Evolutionary conservation across 352 stramenopile species (phyloP).

Genomic region (Elongisporangium prolatum): DNA sequence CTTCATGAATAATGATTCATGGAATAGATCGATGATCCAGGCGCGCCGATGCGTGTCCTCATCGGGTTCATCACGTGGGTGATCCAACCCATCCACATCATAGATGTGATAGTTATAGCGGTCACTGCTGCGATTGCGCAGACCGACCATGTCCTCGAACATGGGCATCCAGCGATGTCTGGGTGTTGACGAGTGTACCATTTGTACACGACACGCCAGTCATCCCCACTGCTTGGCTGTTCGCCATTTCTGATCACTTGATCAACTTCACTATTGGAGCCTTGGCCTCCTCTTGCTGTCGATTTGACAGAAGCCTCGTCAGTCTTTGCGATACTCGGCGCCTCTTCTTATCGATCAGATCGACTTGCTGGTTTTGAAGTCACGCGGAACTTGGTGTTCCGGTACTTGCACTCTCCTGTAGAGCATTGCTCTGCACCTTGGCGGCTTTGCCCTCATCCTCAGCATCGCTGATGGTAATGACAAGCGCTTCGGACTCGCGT

Average conservation of each 20-base stretch:
- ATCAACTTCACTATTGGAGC: too few species aligned
- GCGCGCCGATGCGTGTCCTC: background rate
- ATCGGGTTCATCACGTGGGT: background rate
- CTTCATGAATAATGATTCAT: background rate
- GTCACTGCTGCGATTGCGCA: background rate
- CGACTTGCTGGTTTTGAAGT: background rate
- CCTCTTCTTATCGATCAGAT: background rate
- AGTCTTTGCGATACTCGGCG: background rate
- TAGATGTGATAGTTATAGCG: background rate
- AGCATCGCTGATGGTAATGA: background rate
- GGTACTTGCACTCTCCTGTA: background rate
- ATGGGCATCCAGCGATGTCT: too few species aligned
- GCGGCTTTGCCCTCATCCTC: background rate
- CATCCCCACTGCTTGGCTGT: too few species aligned
- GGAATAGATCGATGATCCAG: background rate
- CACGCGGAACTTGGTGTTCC: background rate
- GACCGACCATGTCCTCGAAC: too few species aligned
- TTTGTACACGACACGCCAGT: too few species aligned
- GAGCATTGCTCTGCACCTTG: background rate
- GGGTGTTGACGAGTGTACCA: too few species aligned
- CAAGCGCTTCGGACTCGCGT: background rate
- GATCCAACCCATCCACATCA: background rate
- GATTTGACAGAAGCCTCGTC: too few species aligned
- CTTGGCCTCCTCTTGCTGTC: too few species aligned
- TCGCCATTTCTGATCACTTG: too few species aligned